Evolutionary conservation across 2,329 filamentous ascomycete genomes (phyloP).

Genomic region (Biscogniauxia sp.): DNA sequence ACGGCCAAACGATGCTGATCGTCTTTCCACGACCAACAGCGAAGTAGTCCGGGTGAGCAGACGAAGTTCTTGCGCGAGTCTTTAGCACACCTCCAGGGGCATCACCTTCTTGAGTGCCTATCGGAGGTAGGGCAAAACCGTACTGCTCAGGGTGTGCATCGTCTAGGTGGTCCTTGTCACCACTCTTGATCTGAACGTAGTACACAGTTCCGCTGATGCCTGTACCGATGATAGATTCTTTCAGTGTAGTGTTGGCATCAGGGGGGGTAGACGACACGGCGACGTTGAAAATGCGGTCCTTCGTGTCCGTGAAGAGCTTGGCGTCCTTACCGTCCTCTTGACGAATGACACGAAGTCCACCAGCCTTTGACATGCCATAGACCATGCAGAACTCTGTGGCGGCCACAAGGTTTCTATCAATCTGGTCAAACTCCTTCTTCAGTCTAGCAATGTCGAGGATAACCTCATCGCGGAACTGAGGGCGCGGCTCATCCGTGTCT

Average conservation of each 20-base stretch:
- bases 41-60: conserved; percentile 87
- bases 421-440: conserved; percentile 97
- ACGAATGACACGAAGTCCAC: conserved; percentile 87
- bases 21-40: conserved; percentile 94
- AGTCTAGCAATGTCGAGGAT: conserved; percentile 91
- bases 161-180: conserved; percentile 75
- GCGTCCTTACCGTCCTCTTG: conserved; percentile 91
- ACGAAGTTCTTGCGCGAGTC: conserved; percentile 89
- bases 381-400: conserved; percentile 89
- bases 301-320: conserved; percentile 86
- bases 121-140: conserved; percentile 85
- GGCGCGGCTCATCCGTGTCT: conserved; percentile 53
- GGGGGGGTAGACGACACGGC: conserved; percentile 70
- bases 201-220: conserved; percentile 96
- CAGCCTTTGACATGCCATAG: conserved; percentile 90
- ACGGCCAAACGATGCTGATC: conserved; percentile 82
- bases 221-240: conserved; percentile 85
- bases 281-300: conserved; percentile 94
- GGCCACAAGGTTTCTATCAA: conserved; percentile 88
- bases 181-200: conserved; percentile 79
- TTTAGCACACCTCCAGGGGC: conserved; percentile 89
- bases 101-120: conserved; percentile 82
- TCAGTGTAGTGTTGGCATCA: conserved; percentile 55
- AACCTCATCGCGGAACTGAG: conserved; percentile 71
- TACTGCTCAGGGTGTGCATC: conserved; percentile 77